Base-by-base conservation (phyloP, 225 moss, liverwort and hornwort genomes). In the Takakia lepidozioides region DNA sequence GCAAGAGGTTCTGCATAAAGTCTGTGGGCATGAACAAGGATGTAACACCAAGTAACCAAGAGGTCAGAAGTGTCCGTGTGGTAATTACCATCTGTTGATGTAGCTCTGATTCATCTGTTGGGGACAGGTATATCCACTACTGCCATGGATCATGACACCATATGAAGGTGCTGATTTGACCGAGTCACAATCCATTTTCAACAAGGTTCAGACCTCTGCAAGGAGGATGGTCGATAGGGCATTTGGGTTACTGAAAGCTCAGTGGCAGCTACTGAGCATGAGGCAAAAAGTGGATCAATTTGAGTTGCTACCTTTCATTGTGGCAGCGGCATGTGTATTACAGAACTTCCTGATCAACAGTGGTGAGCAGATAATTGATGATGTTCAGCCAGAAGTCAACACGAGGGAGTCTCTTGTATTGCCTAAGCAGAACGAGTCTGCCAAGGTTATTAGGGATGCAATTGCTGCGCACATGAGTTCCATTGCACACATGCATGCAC, bases 141-240 rank as follows among this genome's bases (percentile, higher is more conserved):
- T 43, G 18, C 43, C 43, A 43, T 43, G 43, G 43, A n/a, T 43
- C 43, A 43, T 43, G 4, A 43, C 43, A 2, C 43, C 43, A 43
- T 43, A 43, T 21, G 10, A 2, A 19, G 43, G 20, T n/a, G 6
- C 19, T 21, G 10, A 43, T 19, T 18, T 43, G 8, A 43, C 17
- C 19, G 43, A 19, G 19, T 9, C 43, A 10, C 43, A 43, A 21
- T n/a, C 17, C 10, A 21, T 21, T 18, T 43, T 43, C 43, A 43
- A 43, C 20, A 18, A 19, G 1, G 43, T 21, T 1, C 43, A 43
- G 10, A 10, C 43, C 4, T 19, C 19, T 16, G 43, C 19, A 10
- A 43, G 43, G 20, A 19, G 10, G 19, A 43, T 10, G 19, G 43
- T 43, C 6, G 43, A 19, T 3, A 16, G 20, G 43, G n/a, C 43